phyloP scores from a whole-genome alignment of 441 rosid species.

The Eugenia klotzschiana region DNA sequence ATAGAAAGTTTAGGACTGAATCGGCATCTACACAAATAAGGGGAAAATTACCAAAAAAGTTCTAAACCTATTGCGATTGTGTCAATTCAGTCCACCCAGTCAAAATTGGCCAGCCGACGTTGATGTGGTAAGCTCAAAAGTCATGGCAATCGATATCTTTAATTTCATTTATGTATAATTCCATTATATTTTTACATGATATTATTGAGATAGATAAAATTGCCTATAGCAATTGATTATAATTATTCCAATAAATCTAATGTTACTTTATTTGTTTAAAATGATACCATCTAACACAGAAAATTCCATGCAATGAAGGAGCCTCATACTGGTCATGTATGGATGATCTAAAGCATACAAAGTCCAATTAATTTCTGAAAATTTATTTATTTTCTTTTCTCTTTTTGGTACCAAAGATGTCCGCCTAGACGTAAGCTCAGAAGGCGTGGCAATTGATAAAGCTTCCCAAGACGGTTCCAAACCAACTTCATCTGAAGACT shows the following conservation, averaged over 20 bases:
- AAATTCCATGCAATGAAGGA: background rate
- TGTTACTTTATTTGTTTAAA: background rate
- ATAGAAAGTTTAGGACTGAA: rapidly evolving
- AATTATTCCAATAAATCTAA: background rate
- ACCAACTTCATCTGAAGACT: background rate
- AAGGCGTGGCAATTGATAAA: too few species aligned
- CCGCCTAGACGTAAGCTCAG: too few species aligned
- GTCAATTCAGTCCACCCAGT: too few species aligned
- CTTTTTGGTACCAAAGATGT: too few species aligned
- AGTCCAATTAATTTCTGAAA: too few species aligned
- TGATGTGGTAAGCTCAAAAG: too few species aligned
- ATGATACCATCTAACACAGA: background rate
- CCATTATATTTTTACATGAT: background rate
- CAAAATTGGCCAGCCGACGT: too few species aligned
- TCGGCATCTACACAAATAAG: rapidly evolving
- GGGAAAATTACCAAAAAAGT: too few species aligned
- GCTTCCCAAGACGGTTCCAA: background rate
- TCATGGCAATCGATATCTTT: too few species aligned
- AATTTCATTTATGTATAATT: background rate
- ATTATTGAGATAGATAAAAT: background rate
- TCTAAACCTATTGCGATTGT: too few species aligned
- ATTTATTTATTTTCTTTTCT: too few species aligned
- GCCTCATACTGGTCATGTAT: background rate
- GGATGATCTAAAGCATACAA: background rate
- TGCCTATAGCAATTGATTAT: background rate